Evolutionary conservation across 2,329 filamentous ascomycete species (phyloP).

Genomic region (Hymenoscyphus linearis): DNA sequence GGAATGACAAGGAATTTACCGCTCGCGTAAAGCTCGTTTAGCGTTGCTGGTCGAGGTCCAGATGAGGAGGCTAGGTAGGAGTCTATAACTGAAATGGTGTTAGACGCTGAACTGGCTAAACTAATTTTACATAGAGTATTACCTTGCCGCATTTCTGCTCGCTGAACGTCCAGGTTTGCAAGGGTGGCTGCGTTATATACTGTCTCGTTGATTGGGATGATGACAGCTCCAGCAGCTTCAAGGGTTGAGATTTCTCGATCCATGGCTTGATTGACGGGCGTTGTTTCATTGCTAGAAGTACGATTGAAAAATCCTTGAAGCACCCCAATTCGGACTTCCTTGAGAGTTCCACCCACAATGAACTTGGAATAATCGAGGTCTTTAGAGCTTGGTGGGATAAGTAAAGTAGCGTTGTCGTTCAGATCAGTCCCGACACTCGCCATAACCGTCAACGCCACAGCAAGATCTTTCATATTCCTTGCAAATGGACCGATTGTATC

Average conservation of each 20-base stretch:
- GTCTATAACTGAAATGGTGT: slow-evolving; percentile 27
- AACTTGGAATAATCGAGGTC: slow-evolving; percentile 43
- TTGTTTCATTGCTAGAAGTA: slow-evolving; percentile 46
- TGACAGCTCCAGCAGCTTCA: slow-evolving; percentile 39
- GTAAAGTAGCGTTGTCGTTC: slow-evolving; percentile 46
- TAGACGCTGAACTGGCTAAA: too few relatives aligned
- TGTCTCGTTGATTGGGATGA: slow-evolving; percentile 44
- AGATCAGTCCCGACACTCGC: slow-evolving; percentile 45
- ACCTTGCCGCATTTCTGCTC: slow-evolving; percentile 39
- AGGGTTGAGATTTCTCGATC: slow-evolving; percentile 42
- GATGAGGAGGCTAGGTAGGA: slow-evolving; percentile 45
- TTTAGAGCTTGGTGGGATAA: slow-evolving; percentile 38
- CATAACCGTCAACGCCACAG: slow-evolving; percentile 48
- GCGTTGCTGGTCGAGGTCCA: slow-evolving; percentile 40
- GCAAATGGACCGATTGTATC: slow-evolving; percentile 52
- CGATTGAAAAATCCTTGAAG: slow-evolving; percentile 52
- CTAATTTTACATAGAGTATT: too few relatives aligned
- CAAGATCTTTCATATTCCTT: slow-evolving; percentile 45
- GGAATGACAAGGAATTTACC: slow-evolving; percentile 56
- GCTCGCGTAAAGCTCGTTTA: slow-evolving; percentile 45
- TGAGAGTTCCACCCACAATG: slow-evolving; percentile 29
- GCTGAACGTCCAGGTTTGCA: slow-evolving; percentile 51
- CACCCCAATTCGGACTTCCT: slow-evolving; percentile 37
- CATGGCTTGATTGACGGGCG: slow-evolving; percentile 52
- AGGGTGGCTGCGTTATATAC: slow-evolving; percentile 50